Base-by-base conservation (phyloP, 257 asterid genomes). In the Thymus mandschuricus region DNA sequence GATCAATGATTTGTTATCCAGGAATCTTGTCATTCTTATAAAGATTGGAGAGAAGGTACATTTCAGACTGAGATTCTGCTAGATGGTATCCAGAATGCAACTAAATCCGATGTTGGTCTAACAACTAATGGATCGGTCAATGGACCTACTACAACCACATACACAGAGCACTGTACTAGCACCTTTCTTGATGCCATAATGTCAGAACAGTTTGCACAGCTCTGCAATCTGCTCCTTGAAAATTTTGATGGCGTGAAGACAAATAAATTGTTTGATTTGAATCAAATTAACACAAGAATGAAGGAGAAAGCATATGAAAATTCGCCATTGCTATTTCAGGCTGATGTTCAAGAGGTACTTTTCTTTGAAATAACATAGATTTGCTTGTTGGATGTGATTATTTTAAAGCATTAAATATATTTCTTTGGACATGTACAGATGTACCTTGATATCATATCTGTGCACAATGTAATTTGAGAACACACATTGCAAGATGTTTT, bases 341-440 rank as follows among this genome's bases (percentile, higher is more conserved):
- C 89, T 2, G 99, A 94, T 80, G 57, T 94, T 68, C 97, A 86
- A 72, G 84, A 86, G 98, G 99, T 94, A 71, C 30, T 46, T 49
- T 54, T 80, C 73, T 63, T 52, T 43, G 70, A 27, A 64, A 50
- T 66, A 57, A 15, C 70, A n/a, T 9, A 29, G 38, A 64, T 66
- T 13, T 65, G 55, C 73, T 74, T 15, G 44, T 21, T 54, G 44
- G 44, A 2, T 58, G 44, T 66, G 46, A n/a, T 72, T 35, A 72
- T 6, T n/a, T 54, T 54, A 12, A 33, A 21, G 27, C 35, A 8
- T 27, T 8, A 40, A 40, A 5, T 56, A 30, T 66, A 59, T 59
- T 35, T 3, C 30, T 28, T 67, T 57, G 45, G 48, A 67, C 5
- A 12, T 46, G 46, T 49, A 33, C 48, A 21, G 21, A 21, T 21